Evolutionary conservation across 2,329 filamentous ascomycete genomes (phyloP), one percentile per base, ranked within the genome.

Genomic region (Seiridium cupressi): DNA sequence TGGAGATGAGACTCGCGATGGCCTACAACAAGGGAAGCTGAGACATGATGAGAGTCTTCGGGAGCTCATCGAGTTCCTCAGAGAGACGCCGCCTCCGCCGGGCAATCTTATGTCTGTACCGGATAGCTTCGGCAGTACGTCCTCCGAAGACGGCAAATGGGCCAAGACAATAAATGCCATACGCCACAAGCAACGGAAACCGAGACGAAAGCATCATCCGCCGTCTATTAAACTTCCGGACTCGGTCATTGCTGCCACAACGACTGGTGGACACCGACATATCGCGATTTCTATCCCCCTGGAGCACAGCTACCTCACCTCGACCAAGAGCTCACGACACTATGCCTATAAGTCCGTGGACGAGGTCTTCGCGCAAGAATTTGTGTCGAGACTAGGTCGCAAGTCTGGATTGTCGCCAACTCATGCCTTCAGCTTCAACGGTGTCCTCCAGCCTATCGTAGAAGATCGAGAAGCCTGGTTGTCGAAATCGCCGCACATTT

Each of bases 241-340:
- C 66, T 81, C 80, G 32, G 83, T 84, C 10, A 76, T 87, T 11
- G 80, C 82, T 3, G 81, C 82, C 6, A 81, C 73, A 42, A 87
- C 84, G 0, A 81, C 71, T 5, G 79, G 75, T 3, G 84, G 84
- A 1, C 76, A 84, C 66, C 77, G 82, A 4, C 81, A 87, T 65
- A 86, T 88, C 63, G 83, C 84, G 60, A 87, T 87, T 56, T 86
- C 84, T 0, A 86, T 87, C 49, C 84, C 85, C 1, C 61, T 81
- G 10, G 78, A 84, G 63, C 73, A 83, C 60, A 79, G 77, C 4
- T 77, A 82, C 31, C 47, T 31, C 47, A 49, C 26, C 9, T 26
- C 8, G 11, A 32, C 10, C 47, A 32, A 11, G 26, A 32, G 3
- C 18, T 49, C 47, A 5, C 32, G 26, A 31, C 47, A 26, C 26